Evolutionary conservation across 1,284 basidiomycete genomes (phyloP).

Genomic region (Cerioporus squamosus): DNA sequence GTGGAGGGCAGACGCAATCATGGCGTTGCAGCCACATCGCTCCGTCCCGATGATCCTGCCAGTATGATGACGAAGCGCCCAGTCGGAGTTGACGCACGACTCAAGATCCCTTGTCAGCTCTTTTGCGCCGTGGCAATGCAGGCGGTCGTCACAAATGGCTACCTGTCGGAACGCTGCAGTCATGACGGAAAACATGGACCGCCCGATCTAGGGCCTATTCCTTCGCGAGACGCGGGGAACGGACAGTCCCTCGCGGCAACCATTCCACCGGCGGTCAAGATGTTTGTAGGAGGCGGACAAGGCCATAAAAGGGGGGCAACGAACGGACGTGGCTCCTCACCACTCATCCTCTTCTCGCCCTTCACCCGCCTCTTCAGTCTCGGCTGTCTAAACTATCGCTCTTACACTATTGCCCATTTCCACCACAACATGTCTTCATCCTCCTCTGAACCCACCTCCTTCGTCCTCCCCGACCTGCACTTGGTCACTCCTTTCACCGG

Average conservation of each 20-base stretch:
- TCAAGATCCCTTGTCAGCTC: background rate
- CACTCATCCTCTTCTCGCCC: too few species aligned
- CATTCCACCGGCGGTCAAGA: too few species aligned
- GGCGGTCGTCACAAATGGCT: conserved; percentile 1
- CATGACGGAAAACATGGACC: background rate
- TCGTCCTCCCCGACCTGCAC: conserved; percentile 62
- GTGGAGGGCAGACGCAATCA: background rate
- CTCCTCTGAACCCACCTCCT: conserved; percentile 38
- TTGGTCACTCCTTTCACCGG: conserved; percentile 50
- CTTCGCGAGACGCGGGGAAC: too few species aligned
- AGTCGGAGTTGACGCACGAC: conserved; percentile 3
- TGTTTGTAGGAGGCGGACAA: too few species aligned
- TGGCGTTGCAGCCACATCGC: background rate
- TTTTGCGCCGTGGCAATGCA: conserved; percentile 1
- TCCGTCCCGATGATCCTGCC: background rate
- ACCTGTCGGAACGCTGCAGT: background rate
- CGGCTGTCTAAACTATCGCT: background rate
- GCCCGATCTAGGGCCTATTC: too few species aligned
- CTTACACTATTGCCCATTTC: background rate
- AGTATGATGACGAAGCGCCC: conserved; percentile 1
- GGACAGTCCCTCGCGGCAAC: too few species aligned
- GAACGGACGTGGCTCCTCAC: too few species aligned
- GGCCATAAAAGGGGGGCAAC: too few species aligned
- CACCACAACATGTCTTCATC: background rate
- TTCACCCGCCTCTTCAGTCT: too few species aligned